phyloP scores from a whole-genome alignment of 106 monocot genomes.

The Gastrodia elata region DNA sequence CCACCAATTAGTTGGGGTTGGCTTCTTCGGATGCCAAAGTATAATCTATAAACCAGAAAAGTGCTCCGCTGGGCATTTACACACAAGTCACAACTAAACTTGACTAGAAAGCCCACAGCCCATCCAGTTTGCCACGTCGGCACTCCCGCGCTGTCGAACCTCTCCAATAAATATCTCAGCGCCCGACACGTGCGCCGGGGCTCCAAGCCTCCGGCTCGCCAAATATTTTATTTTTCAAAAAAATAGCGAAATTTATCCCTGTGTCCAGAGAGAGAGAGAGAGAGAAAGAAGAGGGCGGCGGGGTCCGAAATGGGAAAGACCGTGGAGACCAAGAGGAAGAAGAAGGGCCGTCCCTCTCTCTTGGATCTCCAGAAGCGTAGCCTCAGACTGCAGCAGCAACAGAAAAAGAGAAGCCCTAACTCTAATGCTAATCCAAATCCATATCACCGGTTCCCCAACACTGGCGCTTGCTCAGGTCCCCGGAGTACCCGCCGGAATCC shows the following conservation, averaged over 20 bases:
- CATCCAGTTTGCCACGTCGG: neutral
- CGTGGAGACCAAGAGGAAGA: slow-evolving; percentile 48
- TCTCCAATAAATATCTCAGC: neutral
- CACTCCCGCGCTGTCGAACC: neutral
- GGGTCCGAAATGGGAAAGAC: slow-evolving; percentile 7
- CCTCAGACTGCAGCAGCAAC: slow-evolving; percentile 54
- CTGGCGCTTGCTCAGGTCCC: slow-evolving; percentile 14
- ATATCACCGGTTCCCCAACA: slow-evolving; percentile 14
- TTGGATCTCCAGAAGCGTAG: slow-evolving; percentile 85
- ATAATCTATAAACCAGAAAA: neutral
- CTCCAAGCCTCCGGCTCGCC: neutral
- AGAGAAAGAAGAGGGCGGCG: slow-evolving; percentile 8
- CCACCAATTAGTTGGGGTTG: neutral
- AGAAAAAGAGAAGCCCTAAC: slow-evolving; percentile 27
- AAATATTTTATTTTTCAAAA: neutral
- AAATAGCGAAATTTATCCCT: neutral
- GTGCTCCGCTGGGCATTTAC: no score
- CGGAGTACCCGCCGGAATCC: slow-evolving; percentile 21
- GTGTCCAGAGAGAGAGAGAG: slow-evolving; percentile 5
- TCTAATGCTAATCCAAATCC: slow-evolving; percentile 29
- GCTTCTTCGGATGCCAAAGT: neutral
- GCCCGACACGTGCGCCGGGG: slow-evolving; percentile 3
- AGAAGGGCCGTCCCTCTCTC: slow-evolving; percentile 96
- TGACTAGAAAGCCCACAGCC: neutral
- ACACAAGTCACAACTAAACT: no score